Percentiles rank a stretch among this genome's conserved stretches.
Evolutionary conservation across 345 rosid species (phyloP).

Genomic region (Bruguiera parviflora): DNA sequence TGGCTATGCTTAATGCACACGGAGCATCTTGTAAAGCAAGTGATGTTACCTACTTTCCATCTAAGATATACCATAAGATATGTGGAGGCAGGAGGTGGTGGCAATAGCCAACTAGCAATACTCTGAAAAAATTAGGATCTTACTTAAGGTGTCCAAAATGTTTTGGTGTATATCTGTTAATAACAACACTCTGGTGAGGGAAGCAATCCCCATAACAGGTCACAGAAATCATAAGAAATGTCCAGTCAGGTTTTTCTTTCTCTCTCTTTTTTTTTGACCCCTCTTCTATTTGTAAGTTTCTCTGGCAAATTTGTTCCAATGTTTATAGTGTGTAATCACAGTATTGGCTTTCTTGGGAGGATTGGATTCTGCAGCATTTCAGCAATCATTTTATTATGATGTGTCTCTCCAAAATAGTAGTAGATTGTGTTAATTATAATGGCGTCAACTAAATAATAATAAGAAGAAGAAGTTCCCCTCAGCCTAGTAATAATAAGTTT

Average conservation of each 20-base stretch:
- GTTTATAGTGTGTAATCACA: constrained; percentile 32
- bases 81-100: constrained; percentile 34
- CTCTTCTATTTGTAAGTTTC: constrained; percentile 18
- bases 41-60: constrained; percentile 33
- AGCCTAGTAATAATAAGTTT: no score
- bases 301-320: constrained; percentile 15
- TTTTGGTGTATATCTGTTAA: constrained; percentile 33
- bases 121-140: constrained; percentile 22
- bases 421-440: neutral
- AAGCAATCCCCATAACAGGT: constrained; percentile 18
- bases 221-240: constrained; percentile 42
- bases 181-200: constrained; percentile 30
- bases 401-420: no score
- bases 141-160: constrained; percentile 17
- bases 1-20: constrained; percentile 28
- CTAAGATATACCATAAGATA: constrained; percentile 29
- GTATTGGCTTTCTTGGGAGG: constrained; percentile 24
- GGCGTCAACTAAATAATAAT: no score
- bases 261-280: constrained; percentile 1
- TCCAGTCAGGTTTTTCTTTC: constrained; percentile 12
- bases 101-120: constrained; percentile 19
- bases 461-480: no score
- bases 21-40: constrained; percentile 55
- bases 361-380: constrained; percentile 14
- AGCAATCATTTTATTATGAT: constrained; percentile 2